Evolutionary conservation across 2,329 filamentous ascomycete genomes (phyloP).

Genomic region (Sarocladium strictum): DNA sequence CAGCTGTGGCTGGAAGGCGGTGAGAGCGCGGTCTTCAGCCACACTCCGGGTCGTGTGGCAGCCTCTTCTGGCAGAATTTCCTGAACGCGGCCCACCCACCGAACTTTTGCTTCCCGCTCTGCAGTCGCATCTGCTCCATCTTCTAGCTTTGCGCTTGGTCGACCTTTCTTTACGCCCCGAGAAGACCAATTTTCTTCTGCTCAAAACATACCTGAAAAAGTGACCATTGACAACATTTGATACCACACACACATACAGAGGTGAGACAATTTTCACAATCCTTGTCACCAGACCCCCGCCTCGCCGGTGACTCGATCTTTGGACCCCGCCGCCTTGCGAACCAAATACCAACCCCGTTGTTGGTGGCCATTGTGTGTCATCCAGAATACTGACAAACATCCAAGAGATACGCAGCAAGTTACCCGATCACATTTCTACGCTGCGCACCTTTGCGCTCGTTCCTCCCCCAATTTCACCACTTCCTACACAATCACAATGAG

Average conservation of each 20-base stretch:
- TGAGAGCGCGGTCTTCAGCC: neutral
- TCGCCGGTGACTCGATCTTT: conserved; percentile 10
- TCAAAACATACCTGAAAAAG: neutral
- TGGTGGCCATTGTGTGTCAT: neutral
- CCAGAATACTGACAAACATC: neutral
- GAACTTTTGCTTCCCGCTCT: conserved; percentile 7
- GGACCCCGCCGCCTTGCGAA: conserved; percentile 9
- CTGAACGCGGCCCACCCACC: conserved; percentile 6
- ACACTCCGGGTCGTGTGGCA: conserved; percentile 1
- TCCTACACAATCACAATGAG: conserved; percentile 26
- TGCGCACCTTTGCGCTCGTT: conserved; percentile 2
- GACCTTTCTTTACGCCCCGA: neutral
- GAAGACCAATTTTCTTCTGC: neutral
- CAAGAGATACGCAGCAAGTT: neutral
- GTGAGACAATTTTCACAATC: conserved; percentile 1
- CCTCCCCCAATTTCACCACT: neutral
- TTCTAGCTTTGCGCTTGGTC: conserved; percentile 4
- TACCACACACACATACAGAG: neutral
- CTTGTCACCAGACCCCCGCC: neutral
- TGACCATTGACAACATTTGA: neutral
- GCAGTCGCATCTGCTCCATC: neutral
- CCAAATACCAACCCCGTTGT: neutral
- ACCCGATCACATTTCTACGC: neutral
- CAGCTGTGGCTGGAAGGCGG: conserved; percentile 3
- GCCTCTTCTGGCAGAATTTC: conserved; percentile 9